Evolutionary conservation across 2,329 filamentous ascomycete genomes (phyloP).

Genomic region (Fusarium multiceps): DNA sequence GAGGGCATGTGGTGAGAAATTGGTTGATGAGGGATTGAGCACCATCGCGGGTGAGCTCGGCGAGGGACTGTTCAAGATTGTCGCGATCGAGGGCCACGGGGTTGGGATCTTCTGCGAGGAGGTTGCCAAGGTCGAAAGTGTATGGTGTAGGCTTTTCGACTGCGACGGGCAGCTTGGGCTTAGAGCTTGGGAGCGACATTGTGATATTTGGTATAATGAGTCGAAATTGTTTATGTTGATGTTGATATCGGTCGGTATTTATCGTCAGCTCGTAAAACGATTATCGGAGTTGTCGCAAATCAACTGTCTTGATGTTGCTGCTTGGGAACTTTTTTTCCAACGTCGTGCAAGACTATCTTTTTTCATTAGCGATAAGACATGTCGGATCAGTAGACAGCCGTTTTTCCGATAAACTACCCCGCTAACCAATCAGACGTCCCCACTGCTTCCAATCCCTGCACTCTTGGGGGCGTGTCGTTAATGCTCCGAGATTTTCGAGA

Average conservation of each 20-base stretch:
- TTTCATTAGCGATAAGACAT: slow-evolving; percentile 45
- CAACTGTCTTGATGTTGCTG: slow-evolving; percentile 19
- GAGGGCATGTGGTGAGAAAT: slow-evolving; percentile 86
- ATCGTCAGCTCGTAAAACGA: background rate
- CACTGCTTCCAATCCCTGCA: slow-evolving; percentile 6
- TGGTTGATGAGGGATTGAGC: slow-evolving; percentile 95
- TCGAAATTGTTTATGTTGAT: background rate
- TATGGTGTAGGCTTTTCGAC: slow-evolving; percentile 89
- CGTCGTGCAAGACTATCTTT: slow-evolving; percentile 15
- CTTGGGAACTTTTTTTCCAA: slow-evolving; percentile 42
- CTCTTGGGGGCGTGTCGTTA: slow-evolving; percentile 41
- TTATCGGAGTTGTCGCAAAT: slow-evolving; percentile 12
- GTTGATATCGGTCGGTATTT: background rate
- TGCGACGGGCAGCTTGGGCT: slow-evolving; percentile 68
- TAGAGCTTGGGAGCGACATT: slow-evolving; percentile 54
- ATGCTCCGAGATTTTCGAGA: slow-evolving; percentile 47
- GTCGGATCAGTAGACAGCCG: slow-evolving; percentile 44
- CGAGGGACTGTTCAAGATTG: slow-evolving; percentile 74
- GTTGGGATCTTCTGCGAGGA: slow-evolving; percentile 89
- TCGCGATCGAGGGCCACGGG: slow-evolving; percentile 70
- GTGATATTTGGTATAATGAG: slow-evolving; percentile 4
- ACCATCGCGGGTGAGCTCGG: slow-evolving; percentile 83
- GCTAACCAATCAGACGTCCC: slow-evolving; percentile 34
- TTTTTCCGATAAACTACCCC: slow-evolving; percentile 38
- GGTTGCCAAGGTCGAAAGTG: slow-evolving; percentile 90